Base-by-base conservation (phyloP, 495 filamentous ascomycete genomes). In the Amphirosellinia nigrospora region DNA sequence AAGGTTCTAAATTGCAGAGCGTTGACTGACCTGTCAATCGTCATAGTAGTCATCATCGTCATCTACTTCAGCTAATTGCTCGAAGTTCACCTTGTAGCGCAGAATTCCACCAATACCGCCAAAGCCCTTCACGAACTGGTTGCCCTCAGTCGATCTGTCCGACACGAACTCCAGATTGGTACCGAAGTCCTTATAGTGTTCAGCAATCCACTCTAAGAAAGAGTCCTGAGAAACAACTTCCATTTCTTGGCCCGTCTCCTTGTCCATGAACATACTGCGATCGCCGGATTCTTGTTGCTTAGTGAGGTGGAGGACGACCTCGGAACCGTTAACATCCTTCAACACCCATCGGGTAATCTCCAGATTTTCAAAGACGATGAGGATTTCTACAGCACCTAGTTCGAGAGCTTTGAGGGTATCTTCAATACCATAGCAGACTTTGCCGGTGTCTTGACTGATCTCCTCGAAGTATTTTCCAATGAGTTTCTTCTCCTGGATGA, bases 21-120 rank as follows among this genome's bases (percentile, higher is more conserved):
- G 34, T 55, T 59, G 53, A 68, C 76, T 73, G 73, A 70, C 66
- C 69, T 71, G 71, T 78, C 76, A 78, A 92, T 91, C 94, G 85
- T 98, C 96, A 83, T 98, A 98, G 86, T 97, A 98, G 77, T 98
- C 94, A 85, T 98, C 96, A 82, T 99, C 96, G 82, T 97, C 95
- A 81, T 92, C 90, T 74, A 90, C 88, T 82, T 99, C 96, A 75
- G 92, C 92, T 80, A 99, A 88, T 81, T 99, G 96, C 84, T 99
- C 96, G 85, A 99, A 99, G 86, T 99, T 99, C 85, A 99, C 92
- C 85, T 98, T 98, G 89, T 99, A 99, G 71, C 96, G 93, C 78
- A 99, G 90, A 74, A 99, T 90, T 56, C 95, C 95, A 69, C 96
- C 96, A 73, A 99, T 96, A 75, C 96, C 96, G 90, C 96, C 96